Evolutionary conservation across 2,329 filamentous ascomycete genomes (phyloP).

Genomic region (Scopulariopsis brevicaulis): DNA sequence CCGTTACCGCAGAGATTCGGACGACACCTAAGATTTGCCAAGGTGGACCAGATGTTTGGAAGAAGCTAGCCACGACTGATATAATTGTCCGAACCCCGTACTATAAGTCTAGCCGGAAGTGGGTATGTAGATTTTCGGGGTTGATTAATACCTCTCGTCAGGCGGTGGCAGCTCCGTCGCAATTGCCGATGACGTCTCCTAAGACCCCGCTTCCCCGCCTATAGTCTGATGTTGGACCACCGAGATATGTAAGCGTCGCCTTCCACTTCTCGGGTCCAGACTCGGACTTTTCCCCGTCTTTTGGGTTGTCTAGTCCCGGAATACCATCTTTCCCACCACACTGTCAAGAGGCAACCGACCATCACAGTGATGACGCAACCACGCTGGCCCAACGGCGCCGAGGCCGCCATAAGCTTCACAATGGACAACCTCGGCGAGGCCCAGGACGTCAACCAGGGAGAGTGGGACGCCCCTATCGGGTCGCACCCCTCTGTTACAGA

Average conservation of each 20-base stretch:
- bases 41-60: not conserved
- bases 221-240: not conserved
- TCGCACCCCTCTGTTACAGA: constrained; percentile 13
- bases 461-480: constrained; percentile 13
- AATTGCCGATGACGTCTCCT: not conserved
- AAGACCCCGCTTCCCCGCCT: not conserved
- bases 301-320: not conserved
- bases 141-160: no score
- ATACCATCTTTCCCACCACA: not conserved
- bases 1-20: no score
- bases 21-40: no score
- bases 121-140: no score
- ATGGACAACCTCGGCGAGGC: constrained; percentile 21
- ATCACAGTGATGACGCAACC: not conserved
- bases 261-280: no score
- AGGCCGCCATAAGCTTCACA: constrained; percentile 16
- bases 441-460: constrained; percentile 13
- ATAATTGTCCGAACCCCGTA: no score
- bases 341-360: not conserved
- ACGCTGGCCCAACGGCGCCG: constrained; percentile 13
- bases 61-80: no score
- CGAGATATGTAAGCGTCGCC: no score
- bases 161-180: not conserved
- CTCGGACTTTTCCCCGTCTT: no score
- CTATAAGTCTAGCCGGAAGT: no score